Conservation (phyloP, 805 yeast species). For the Starmerella bombi region DNA sequence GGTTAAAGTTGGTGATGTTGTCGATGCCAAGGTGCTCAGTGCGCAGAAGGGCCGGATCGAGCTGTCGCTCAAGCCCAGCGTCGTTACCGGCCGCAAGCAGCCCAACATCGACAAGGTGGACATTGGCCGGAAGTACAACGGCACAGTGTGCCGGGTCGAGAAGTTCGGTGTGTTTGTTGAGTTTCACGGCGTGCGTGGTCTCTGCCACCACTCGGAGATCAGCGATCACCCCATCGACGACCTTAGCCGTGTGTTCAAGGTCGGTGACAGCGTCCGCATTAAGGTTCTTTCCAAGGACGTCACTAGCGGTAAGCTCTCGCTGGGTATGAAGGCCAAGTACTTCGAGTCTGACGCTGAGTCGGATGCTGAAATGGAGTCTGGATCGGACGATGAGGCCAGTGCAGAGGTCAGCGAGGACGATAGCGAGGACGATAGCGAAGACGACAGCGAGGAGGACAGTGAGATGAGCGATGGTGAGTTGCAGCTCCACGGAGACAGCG, state of each 20-base stretch:
- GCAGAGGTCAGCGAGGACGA: constrained; percentile 21
- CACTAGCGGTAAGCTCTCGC: constrained; percentile 60
- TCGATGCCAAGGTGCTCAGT: constrained; percentile 57
- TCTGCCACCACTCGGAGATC: constrained; percentile 76
- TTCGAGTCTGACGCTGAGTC: constrained; percentile 35
- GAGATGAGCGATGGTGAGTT: constrained; percentile 10
- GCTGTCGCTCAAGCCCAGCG: constrained; percentile 69
- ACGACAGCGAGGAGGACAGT: constrained; percentile 6
- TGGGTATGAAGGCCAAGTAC: constrained; percentile 92
- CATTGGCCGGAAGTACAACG: constrained; percentile 62
- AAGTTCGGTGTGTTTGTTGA: constrained; percentile 87
- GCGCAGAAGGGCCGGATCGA: constrained; percentile 46
- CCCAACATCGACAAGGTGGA: constrained; percentile 42
- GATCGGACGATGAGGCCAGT: constrained; percentile 3
- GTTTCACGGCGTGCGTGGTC: constrained; percentile 68
- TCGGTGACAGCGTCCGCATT: constrained; percentile 84
- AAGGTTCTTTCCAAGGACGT: constrained; percentile 51
- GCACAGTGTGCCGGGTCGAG: constrained; percentile 60
- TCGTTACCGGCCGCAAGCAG: constrained; percentile 47
- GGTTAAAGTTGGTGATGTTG: constrained; percentile 56
- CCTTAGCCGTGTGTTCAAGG: constrained; percentile 54
- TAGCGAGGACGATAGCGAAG: constrained; percentile 21
- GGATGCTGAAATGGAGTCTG: constrained; percentile 10
- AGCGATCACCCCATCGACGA: constrained; percentile 49
- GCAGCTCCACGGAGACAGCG: constrained; percentile 14